Conservation (phyloP, 352 stramenopile genomes). For the Phytophthora cryptogea region DNA sequence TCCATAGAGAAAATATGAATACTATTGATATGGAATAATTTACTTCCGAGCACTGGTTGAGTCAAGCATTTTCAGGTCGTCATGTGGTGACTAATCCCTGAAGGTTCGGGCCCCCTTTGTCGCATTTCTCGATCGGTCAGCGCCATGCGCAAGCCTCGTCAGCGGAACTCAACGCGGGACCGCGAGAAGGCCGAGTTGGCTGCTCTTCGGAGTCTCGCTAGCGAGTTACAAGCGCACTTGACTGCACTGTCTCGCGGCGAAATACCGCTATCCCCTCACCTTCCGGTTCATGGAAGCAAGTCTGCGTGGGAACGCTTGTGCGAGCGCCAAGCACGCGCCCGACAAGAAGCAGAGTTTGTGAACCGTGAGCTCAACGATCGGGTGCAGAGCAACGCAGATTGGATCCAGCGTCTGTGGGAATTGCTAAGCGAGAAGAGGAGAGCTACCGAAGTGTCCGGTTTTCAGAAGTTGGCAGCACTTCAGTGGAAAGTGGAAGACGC, state of each 20-base stretch:
- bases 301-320: constrained; percentile 21
- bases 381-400: constrained; percentile 34
- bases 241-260: background rate
- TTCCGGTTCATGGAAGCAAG: background rate
- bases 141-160: constrained; percentile 12
- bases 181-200: constrained; percentile 28
- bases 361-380: constrained; percentile 10
- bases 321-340: constrained; percentile 19
- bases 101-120: too few species aligned
- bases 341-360: constrained; percentile 3
- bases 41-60: too few species aligned
- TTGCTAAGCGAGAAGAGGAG: constrained; percentile 20
- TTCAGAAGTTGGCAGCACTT: constrained; percentile 9
- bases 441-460: background rate
- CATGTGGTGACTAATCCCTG: too few species aligned
- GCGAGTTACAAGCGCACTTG: constrained; percentile 23
- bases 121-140: too few species aligned
- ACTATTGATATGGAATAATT: too few species aligned
- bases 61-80: too few species aligned
- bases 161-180: constrained; percentile 38
- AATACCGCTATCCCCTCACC: too few species aligned
- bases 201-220: constrained; percentile 18
- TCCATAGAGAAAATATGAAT: too few species aligned
- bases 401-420: constrained; percentile 37
- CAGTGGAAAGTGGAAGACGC: constrained; percentile 10